Base-by-base conservation (phyloP, 371 early-diverging fungal genomes). In the Paraphysoderma sedebokerense region DNA sequence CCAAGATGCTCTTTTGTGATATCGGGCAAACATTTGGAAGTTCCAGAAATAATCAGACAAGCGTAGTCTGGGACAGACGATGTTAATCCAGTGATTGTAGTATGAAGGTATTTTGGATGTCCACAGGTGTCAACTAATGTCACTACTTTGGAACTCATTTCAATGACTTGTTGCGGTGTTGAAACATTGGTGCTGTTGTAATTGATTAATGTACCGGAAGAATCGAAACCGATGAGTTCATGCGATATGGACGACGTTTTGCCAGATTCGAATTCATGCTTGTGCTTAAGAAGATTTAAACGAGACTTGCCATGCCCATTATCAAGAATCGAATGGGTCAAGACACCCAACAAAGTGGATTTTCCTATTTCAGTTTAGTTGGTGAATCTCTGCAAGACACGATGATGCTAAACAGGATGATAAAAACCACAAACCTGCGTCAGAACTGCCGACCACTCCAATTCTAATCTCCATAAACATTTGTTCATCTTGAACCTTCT, bases 241-340 rank as follows among this genome's bases (percentile, higher is more conserved):
- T 82, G 79, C 1, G 86, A 74, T 23, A 92, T 80, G 20, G 90
- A 87, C 7, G 87, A 86, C 4, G 87, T 89, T 28, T 84, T 67
- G 9, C 93, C 93, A 5, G 83, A 68, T 53, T 83, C 83, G 34
- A 92, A 74, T 53, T 92, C 93, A 57, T 92, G 93, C 36, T 79
- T 76, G 62, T 92, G 92, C 29, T 87, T 76, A 46, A 90, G 72
- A 33, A 88, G 58, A 56, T 79, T 83, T 19, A 88, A 60, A 3
- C 92, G 58, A n/a, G 89, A 78, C 47, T 78, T 74, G 5, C 93
- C 93, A 28, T 78, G 70, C 8, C 92, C 92, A 54, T 90, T 88
- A 54, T 92, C 93, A 7, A 70, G 64, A 23, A 81, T 78, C 24
- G 81, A 79, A 57, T 91, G 77, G 3, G 82, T 73, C 9, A 92